A percentile compares a stretch with the other conserved stretches of the same genome.
Evolutionary conservation across 768 basidiomycete genomes (phyloP).

Genomic region (Royoungia palumana): DNA sequence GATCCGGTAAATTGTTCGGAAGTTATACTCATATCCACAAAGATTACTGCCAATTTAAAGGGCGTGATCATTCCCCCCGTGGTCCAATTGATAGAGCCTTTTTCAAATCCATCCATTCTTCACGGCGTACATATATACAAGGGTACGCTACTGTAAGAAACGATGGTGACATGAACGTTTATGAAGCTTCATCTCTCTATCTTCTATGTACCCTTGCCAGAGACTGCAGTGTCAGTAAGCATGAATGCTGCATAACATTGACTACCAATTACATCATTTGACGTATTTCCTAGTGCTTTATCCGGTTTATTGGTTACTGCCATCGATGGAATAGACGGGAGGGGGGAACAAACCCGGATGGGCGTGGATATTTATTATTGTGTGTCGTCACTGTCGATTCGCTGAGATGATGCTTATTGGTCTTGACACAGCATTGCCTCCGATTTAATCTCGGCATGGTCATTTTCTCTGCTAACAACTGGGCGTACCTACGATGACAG

Average conservation of each 20-base stretch:
- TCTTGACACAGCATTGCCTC: conserved; percentile 45
- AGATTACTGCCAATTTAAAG: too few relatives aligned
- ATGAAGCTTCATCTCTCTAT: conserved; percentile 56
- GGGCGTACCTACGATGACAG: conserved; percentile 39
- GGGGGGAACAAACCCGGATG: conserved; percentile 51
- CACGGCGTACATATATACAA: too few relatives aligned
- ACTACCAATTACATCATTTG: neutral
- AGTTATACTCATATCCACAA: too few relatives aligned
- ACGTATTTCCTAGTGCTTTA: conserved; percentile 39
- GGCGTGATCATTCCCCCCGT: too few relatives aligned
- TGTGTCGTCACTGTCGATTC: conserved; percentile 16
- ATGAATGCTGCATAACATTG: too few relatives aligned
- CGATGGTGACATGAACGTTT: too few relatives aligned
- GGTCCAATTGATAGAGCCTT: too few relatives aligned
- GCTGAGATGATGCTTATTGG: neutral
- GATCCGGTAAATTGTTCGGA: too few relatives aligned
- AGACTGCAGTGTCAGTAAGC: conserved; percentile 23
- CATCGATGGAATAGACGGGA: conserved; percentile 52
- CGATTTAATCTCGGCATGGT: conserved; percentile 44
- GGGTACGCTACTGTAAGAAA: too few relatives aligned
- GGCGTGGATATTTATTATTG: conserved; percentile 60
- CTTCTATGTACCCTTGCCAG: conserved; percentile 39
- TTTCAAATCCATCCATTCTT: too few relatives aligned
- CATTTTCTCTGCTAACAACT: conserved; percentile 35
- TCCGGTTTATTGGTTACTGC: conserved; percentile 62